These are phyloP conservation scores for Talaromyces rugulosus DNA, from an alignment of 2,329 filamentous ascomycete genomes.

Conservation along the genomic window DNA sequence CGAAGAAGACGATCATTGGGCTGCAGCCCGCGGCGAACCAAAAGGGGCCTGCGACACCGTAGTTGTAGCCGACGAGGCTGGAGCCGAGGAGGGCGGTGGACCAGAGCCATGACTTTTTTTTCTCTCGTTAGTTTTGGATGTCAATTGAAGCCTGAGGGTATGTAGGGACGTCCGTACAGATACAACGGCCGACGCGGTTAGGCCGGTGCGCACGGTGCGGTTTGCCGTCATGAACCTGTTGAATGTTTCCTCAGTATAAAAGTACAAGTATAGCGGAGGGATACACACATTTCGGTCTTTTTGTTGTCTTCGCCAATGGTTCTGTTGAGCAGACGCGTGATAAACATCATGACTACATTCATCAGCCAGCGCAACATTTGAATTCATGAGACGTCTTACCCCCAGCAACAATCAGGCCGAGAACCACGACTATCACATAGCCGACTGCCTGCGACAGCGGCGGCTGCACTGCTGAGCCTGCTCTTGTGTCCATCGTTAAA, in stretches of 20 bases:
- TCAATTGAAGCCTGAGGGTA: neutral
- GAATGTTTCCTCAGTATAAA: neutral
- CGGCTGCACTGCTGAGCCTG: constrained; percentile 22
- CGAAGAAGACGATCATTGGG: constrained; percentile 55
- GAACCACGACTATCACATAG: constrained; percentile 40
- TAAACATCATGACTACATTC: constrained; percentile 41
- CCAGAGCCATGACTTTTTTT: constrained; percentile 47
- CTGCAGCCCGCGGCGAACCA: constrained; percentile 56
- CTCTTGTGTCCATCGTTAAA: constrained; percentile 11
- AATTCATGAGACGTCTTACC: constrained; percentile 20
- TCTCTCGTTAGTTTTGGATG: neutral
- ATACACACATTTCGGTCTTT: constrained; percentile 49
- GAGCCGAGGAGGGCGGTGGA: constrained; percentile 51
- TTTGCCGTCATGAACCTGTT: constrained; percentile 52
- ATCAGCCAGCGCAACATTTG: neutral
- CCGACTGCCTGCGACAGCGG: constrained; percentile 38
- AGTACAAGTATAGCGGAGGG: neutral
- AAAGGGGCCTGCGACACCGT: constrained; percentile 53
- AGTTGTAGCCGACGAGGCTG: constrained; percentile 50
- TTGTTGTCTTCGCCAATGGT: constrained; percentile 50
- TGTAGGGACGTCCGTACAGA: constrained; percentile 32
- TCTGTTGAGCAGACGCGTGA: constrained; percentile 45
- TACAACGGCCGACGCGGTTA: constrained; percentile 52
- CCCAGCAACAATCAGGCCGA: constrained; percentile 39
- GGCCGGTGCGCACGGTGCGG: constrained; percentile 46